These are phyloP conservation scores for Ophiostoma quercus DNA, from an alignment of 2,329 filamentous ascomycete genomes.

Conservation along the genomic window DNA sequence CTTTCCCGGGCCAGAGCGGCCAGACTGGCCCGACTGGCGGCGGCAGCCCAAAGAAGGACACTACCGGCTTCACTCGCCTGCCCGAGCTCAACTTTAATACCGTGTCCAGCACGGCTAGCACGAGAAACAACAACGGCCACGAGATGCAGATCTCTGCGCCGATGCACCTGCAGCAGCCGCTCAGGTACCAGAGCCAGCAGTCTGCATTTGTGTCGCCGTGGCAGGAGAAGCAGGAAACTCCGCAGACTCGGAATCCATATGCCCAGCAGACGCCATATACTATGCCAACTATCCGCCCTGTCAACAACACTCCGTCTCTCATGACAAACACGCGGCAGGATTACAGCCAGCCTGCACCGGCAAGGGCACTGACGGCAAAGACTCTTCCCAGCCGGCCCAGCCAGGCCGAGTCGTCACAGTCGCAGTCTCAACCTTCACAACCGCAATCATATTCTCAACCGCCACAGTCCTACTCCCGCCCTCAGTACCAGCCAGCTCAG, in stretches of 20 bases:
- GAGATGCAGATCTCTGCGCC: conserved; percentile 43
- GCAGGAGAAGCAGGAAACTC: conserved; percentile 11
- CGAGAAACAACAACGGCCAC: conserved; percentile 28
- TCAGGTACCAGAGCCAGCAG: conserved; percentile 20
- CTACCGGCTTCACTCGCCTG: background rate
- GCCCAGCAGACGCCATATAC: background rate
- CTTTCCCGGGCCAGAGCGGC: background rate
- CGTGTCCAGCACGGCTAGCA: background rate
- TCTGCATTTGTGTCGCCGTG: background rate
- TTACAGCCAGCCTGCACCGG: background rate
- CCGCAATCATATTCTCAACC: too few relatives aligned
- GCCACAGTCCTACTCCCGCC: background rate
- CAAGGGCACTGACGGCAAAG: background rate
- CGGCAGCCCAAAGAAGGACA: background rate
- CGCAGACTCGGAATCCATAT: background rate
- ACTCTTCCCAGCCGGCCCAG: background rate
- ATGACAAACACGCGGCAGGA: background rate
- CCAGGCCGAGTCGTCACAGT: background rate
- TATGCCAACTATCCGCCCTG: background rate
- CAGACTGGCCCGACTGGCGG: background rate
- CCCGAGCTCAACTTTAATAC: background rate
- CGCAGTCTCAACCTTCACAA: too few relatives aligned
- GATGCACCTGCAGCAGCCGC: conserved; percentile 31
- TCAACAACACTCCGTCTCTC: background rate
- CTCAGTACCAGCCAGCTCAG: background rate